Evolutionary conservation across 768 basidiomycete species (phyloP), one percentile per base, ranked within the genome.

Genomic region (Tylopilus balloui): DNA sequence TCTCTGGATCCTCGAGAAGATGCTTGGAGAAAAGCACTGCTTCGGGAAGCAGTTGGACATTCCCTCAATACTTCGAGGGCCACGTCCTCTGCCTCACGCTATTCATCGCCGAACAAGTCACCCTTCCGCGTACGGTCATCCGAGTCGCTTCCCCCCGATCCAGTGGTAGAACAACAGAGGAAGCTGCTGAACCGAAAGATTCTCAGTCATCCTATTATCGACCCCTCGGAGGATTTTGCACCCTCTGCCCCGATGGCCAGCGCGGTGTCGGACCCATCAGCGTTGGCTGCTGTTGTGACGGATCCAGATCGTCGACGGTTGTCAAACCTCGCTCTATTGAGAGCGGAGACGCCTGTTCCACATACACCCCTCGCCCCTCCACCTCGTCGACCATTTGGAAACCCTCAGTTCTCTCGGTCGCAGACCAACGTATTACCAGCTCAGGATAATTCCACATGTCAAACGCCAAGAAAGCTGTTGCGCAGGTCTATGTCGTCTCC

Each of bases 11-110:
- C 76, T 15, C 70, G 71, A 17, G 83, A 84, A 34, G 80, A 84
- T 42, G 73, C 77, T 21, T 92, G 90, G 91, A 74, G 89, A 52
- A 87, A 79, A 64, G 82, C 82, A 0, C 66, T 92, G 20, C 72
- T 92, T 46, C 80, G 80, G 19, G 79, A 89, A 65, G 90, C 88
- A 29, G 88, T 92, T 17, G 81, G 83, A 45, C 83, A 83, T 65
- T 89, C 88, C 4, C 70, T 89, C 31, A 81, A 78, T 52, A 78
- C 75, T 46, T 78, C 77, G 19, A 78, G 76, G 56, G 75, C 78
- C 3, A 72, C 71, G 41, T 58, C 71, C 15, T 69, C 65, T 17
- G 56, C 67, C 21, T 67, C 65, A 12, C 50, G 48, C 12, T 53
- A 23, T 40, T 75, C 77, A 10, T 74, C 77, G 21, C 54, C 73